Percentiles rank a stretch among this genome's conserved stretches.
Conservation (phyloP, 352 stramenopile genomes). For the Albugo candida region DNA sequence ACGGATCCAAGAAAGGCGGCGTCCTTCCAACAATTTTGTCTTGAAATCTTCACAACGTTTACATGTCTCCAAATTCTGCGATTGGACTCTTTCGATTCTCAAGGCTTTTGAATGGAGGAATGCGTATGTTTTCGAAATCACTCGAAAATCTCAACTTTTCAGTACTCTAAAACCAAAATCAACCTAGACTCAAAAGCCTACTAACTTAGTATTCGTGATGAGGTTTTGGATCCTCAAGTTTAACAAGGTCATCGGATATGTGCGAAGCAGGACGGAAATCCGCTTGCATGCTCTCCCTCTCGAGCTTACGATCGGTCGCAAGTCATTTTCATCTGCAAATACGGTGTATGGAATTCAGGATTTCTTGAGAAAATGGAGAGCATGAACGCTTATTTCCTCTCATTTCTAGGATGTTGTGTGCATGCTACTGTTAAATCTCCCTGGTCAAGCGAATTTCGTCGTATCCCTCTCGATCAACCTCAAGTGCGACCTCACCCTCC, state of each 20-base stretch:
- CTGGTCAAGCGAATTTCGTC: too few species aligned
- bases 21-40: constrained; percentile 21
- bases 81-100: constrained; percentile 45
- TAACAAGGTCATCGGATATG: constrained; percentile 15
- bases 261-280: too few species aligned
- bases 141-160: constrained; percentile 22
- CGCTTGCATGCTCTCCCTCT: constrained; percentile 1
- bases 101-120: too few species aligned
- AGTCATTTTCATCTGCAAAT: constrained; percentile 42
- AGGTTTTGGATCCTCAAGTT: too few species aligned
- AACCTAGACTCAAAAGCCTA: neutral
- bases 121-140: constrained; percentile 19
- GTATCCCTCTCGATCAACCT: too few species aligned
- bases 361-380: constrained; percentile 85
- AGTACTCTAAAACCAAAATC: constrained; percentile 33
- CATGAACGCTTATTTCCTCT: constrained; percentile 77
- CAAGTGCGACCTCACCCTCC: too few species aligned
- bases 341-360: constrained; percentile 74
- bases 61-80: constrained; percentile 75
- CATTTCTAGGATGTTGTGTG: constrained; percentile 70
- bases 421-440: constrained; percentile 82
- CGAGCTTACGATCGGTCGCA: too few species aligned
- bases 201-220: neutral
- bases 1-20: too few species aligned
- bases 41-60: constrained; percentile 24